Conservation (phyloP, 2,329 filamentous ascomycete genomes). For the Trematosphaeria pertusa region DNA sequence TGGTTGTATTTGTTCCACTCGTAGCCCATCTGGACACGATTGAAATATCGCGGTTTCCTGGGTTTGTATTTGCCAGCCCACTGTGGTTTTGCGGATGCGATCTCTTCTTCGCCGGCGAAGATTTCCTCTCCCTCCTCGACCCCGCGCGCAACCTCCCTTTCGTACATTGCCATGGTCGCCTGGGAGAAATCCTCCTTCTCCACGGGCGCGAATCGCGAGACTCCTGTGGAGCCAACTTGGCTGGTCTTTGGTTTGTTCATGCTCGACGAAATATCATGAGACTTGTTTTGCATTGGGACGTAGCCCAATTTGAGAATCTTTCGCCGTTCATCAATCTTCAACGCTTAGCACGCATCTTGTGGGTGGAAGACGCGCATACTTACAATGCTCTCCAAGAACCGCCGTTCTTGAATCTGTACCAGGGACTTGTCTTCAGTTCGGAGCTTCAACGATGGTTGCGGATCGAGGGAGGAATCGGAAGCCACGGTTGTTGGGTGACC, state of each 20-base stretch:
- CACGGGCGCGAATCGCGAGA: slow-evolving; percentile 72
- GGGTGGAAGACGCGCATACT: slow-evolving; percentile 30
- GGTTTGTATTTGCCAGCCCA: slow-evolving; percentile 88
- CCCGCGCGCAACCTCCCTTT: slow-evolving; percentile 89
- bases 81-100: slow-evolving; percentile 70
- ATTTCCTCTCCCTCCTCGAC: slow-evolving; percentile 95
- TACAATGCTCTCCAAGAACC: slow-evolving; percentile 64
- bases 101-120: slow-evolving; percentile 86
- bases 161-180: slow-evolving; percentile 86
- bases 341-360: slow-evolving; percentile 9
- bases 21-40: slow-evolving; percentile 97
- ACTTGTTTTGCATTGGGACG: slow-evolving; percentile 64
- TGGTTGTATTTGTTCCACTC: slow-evolving; percentile 99
- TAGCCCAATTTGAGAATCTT: slow-evolving; percentile 71
- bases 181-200: slow-evolving; percentile 83
- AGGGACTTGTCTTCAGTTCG: slow-evolving; percentile 68
- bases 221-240: slow-evolving; percentile 59
- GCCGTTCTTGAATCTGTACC: slow-evolving; percentile 64
- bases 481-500: slow-evolving; percentile 16
- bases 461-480: slow-evolving; percentile 61
- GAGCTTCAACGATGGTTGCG: slow-evolving; percentile 70
- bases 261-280: slow-evolving; percentile 32
- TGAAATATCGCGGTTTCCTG: slow-evolving; percentile 95
- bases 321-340: slow-evolving; percentile 61
- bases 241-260: slow-evolving; percentile 43